A percentile compares a stretch with the other conserved stretches of the same genome.
Conservation (phyloP, 176 grass and related monocot genomes). For the Zizania latifolia region DNA sequence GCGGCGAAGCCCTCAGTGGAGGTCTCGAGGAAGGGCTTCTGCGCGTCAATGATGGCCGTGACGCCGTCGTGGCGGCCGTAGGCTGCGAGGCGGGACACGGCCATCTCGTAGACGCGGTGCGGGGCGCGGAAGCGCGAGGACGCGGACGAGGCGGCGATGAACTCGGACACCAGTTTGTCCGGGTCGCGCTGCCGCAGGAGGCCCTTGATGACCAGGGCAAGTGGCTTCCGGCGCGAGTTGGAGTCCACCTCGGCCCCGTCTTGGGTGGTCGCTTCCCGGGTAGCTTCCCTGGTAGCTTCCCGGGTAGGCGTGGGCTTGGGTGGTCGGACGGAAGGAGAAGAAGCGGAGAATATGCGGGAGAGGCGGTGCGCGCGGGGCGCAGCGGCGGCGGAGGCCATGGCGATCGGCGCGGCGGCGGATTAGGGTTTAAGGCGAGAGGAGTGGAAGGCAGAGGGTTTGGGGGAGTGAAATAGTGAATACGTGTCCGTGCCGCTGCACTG, state of each 20-base stretch:
- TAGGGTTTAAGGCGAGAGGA: not conserved
- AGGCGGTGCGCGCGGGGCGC: conserved; percentile 19
- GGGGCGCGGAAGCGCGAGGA: conserved; percentile 33
- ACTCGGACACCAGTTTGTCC: conserved; percentile 48
- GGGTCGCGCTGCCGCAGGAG: conserved; percentile 36
- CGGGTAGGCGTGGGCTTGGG: not conserved
- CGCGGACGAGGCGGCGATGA: conserved; percentile 30
- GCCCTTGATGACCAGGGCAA: not conserved
- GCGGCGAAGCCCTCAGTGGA: conserved; percentile 30
- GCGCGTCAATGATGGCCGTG: conserved; percentile 45
- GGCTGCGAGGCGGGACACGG: conserved; percentile 39
- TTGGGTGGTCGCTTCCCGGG: no score
- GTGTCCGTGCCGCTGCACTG: not conserved
- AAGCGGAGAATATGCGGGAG: conserved; percentile 11
- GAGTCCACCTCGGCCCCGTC: not conserved
- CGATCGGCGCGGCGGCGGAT: not conserved
- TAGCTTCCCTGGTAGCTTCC: not conserved
- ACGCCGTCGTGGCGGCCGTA: conserved; percentile 33
- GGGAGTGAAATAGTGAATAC: not conserved
- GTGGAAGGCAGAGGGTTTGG: not conserved
- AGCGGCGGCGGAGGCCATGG: not conserved
- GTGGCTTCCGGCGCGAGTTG: not conserved
- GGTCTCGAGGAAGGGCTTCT: conserved; percentile 48
- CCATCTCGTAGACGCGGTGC: conserved; percentile 39
- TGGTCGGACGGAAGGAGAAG: not conserved